Evolutionary conservation across 2,329 filamentous ascomycete genomes (phyloP).

Genomic region (Emmonsiellopsis sp.): DNA sequence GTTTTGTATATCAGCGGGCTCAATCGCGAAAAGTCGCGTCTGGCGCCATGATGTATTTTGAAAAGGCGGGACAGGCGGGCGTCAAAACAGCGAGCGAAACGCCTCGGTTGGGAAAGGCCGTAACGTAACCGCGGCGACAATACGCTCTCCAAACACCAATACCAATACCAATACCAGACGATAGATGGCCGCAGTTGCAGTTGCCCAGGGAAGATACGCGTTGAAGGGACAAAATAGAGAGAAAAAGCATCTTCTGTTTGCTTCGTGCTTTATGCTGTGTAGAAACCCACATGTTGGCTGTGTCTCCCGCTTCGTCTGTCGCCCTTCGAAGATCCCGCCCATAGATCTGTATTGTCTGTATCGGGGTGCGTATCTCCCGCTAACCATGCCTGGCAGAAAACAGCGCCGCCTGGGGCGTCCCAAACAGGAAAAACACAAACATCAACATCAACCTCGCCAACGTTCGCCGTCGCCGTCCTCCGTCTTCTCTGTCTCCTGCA

Average conservation of each 20-base stretch:
- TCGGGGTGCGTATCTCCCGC: background rate
- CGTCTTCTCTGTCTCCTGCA: slow-evolving; percentile 7
- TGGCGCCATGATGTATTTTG: background rate
- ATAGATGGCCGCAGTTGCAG: too few relatives aligned
- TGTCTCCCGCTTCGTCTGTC: too few relatives aligned
- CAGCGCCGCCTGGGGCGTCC: slow-evolving; percentile 8
- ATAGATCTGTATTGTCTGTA: background rate
- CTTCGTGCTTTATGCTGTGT: too few relatives aligned
- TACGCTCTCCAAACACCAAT: too few relatives aligned
- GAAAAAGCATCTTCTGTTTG: too few relatives aligned
- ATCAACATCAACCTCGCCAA: slow-evolving; percentile 14
- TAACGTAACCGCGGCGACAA: background rate
- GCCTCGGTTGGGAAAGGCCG: background rate
- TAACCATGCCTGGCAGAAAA: slow-evolving; percentile 4
- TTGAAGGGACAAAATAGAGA: too few relatives aligned
- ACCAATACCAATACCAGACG: too few relatives aligned
- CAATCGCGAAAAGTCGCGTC: background rate
- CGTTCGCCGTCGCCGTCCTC: slow-evolving; percentile 6
- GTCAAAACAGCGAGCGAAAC: background rate
- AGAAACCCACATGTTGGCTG: too few relatives aligned
- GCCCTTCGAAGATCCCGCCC: too few relatives aligned
- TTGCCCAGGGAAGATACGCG: too few relatives aligned
- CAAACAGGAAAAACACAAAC: slow-evolving; percentile 23
- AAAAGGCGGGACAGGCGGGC: too few relatives aligned
- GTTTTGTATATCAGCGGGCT: too few relatives aligned